phyloP scores from a whole-genome alignment of 371 early-diverging fungal species.

The Mucor indicus region DNA sequence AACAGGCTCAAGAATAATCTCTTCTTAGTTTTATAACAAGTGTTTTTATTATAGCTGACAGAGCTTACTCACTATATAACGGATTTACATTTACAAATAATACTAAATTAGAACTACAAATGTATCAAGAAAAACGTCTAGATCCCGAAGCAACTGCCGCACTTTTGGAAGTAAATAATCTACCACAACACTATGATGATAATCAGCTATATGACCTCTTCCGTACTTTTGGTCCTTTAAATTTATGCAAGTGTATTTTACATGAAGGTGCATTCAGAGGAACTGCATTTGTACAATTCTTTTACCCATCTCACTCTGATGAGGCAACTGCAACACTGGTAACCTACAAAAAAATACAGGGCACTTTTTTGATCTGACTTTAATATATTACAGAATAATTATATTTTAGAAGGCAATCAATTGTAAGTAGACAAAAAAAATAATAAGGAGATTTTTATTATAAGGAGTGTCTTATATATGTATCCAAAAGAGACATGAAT shows the following conservation, averaged over 20 bases:
- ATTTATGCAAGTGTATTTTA: slow-evolving; percentile 24
- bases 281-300: slow-evolving; percentile 35
- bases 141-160: slow-evolving; percentile 30
- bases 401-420: slow-evolving; percentile 23
- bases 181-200: slow-evolving; percentile 29
- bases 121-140: slow-evolving; percentile 24
- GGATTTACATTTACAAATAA: slow-evolving; percentile 32
- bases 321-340: slow-evolving; percentile 28
- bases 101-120: slow-evolving; percentile 27
- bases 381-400: slow-evolving; percentile 34
- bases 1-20: background rate
- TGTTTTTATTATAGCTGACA: slow-evolving; percentile 31
- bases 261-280: slow-evolving; percentile 26
- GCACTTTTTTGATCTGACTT: background rate
- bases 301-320: slow-evolving; percentile 28
- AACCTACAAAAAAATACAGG: slow-evolving; percentile 3
- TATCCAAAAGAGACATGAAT: slow-evolving; percentile 7
- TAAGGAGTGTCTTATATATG: slow-evolving; percentile 1
- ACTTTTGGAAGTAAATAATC: slow-evolving; percentile 27
- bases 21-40: background rate
- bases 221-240: slow-evolving; percentile 42
- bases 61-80: slow-evolving; percentile 38
- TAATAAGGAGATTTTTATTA: background rate
- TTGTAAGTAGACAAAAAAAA: slow-evolving; percentile 32
- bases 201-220: slow-evolving; percentile 34